Percentiles rank a stretch among this genome's conserved stretches.
Evolutionary conservation across 352 stramenopile species (phyloP).

Genomic region (Chrysophaeum taylorii): DNA sequence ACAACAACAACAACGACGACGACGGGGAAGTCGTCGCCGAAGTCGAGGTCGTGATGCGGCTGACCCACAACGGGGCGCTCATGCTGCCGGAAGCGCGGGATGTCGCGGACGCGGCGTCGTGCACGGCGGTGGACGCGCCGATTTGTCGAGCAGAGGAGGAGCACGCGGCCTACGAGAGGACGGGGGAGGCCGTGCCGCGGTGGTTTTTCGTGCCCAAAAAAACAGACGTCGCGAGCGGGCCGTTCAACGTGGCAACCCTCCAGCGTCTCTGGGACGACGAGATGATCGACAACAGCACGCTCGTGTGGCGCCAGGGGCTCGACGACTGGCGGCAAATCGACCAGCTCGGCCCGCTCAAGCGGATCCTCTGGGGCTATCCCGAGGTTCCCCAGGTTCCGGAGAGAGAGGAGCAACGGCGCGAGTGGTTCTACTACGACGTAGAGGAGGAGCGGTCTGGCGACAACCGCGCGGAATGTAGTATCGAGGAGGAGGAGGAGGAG

Average conservation of each 20-base stretch:
- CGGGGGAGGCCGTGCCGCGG: not conserved
- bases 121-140: not conserved
- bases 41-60: not conserved
- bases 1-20: too few species aligned
- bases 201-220: not conserved
- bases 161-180: not conserved
- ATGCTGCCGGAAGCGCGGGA: not conserved
- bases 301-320: not conserved
- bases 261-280: not conserved
- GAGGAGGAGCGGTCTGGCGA: not conserved
- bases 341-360: constrained; percentile 3
- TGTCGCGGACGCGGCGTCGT: not conserved
- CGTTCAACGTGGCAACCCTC: not conserved
- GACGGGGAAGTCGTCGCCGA: not conserved
- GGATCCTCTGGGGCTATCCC: constrained; percentile 7
- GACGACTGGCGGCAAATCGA: not conserved
- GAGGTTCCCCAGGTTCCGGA: not conserved
- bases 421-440: not conserved
- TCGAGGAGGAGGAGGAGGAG: not conserved
- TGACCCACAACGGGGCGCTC: not conserved
- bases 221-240: not conserved
- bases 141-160: not conserved
- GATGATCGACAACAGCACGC: not conserved
- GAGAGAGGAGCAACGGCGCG: not conserved
- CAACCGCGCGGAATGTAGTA: too few species aligned